Conservation (phyloP, 2,329 filamentous ascomycete genomes). For the Lachnellula arida region DNA sequence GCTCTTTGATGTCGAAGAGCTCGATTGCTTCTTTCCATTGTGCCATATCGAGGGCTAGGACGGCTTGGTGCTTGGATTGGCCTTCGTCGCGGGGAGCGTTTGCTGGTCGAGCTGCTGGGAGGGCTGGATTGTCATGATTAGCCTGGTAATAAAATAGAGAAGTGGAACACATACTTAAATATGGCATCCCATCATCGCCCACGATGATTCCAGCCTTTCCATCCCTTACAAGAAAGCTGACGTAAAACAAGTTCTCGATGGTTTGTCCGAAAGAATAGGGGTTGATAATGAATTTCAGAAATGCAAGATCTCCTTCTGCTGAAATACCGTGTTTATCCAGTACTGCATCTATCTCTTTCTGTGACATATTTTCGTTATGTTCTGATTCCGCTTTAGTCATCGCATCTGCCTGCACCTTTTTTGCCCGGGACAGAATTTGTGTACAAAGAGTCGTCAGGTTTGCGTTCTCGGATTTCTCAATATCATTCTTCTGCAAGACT, state of each 20-base stretch:
- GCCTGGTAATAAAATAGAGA: slow-evolving; percentile 28
- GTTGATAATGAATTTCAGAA: slow-evolving; percentile 87
- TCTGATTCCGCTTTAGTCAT: slow-evolving; percentile 43
- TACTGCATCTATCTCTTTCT: slow-evolving; percentile 43
- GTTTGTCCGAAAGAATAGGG: slow-evolving; percentile 89
- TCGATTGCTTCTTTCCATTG: slow-evolving; percentile 77
- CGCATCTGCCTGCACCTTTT: slow-evolving; percentile 41
- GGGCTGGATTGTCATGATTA: slow-evolving; percentile 36
- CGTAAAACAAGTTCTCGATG: slow-evolving; percentile 94
- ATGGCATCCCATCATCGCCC: slow-evolving; percentile 71
- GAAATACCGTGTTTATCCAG: slow-evolving; percentile 64
- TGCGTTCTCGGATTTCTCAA: slow-evolving; percentile 69
- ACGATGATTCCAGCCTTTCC: slow-evolving; percentile 69
- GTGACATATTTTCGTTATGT: slow-evolving; percentile 43
- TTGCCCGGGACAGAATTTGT: slow-evolving; percentile 64
- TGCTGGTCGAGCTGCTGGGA: slow-evolving; percentile 36
- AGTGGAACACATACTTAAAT: slow-evolving; percentile 59
- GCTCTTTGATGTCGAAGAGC: slow-evolving; percentile 68
- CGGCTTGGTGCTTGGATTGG: slow-evolving; percentile 71
- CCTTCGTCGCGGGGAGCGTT: not conserved
- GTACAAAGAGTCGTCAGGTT: slow-evolving; percentile 75
- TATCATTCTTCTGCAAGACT: slow-evolving; percentile 68
- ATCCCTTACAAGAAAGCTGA: slow-evolving; percentile 90
- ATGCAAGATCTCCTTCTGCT: slow-evolving; percentile 64
- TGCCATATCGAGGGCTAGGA: slow-evolving; percentile 81